Conservation (phyloP, 2,329 filamentous ascomycete genomes). For the Calonectria hongkongensis region DNA sequence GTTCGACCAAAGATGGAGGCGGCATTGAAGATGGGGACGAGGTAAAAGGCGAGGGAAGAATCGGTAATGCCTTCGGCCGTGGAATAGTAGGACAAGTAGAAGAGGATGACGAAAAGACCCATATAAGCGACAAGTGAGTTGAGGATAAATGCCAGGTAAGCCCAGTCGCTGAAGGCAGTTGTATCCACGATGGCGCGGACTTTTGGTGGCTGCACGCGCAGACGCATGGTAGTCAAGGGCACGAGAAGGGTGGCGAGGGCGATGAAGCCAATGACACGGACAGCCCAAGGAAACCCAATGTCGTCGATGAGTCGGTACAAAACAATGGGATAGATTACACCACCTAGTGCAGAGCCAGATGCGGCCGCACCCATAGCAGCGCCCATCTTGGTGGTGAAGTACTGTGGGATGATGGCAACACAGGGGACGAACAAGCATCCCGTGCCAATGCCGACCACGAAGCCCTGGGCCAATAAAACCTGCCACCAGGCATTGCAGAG, state of each 20-base stretch:
- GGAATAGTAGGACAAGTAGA: slow-evolving; percentile 7
- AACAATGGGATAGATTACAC: slow-evolving; percentile 13
- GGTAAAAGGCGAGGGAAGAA: neutral
- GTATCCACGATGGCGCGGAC: neutral
- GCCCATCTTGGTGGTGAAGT: slow-evolving; percentile 55
- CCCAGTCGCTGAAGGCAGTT: neutral
- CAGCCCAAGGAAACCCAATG: slow-evolving; percentile 7
- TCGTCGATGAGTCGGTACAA: slow-evolving; percentile 15
- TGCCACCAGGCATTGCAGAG: slow-evolving; percentile 66
- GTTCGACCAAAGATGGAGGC: slow-evolving; percentile 2
- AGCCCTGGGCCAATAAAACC: slow-evolving; percentile 65
- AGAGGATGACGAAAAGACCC: slow-evolving; percentile 14
- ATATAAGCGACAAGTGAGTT: slow-evolving; percentile 7
- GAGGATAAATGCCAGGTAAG: neutral
- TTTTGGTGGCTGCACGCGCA: neutral
- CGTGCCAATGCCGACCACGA: slow-evolving; percentile 66
- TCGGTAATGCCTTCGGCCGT: neutral
- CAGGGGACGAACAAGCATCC: slow-evolving; percentile 64
- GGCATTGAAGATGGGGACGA: slow-evolving; percentile 16
- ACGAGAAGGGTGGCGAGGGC: neutral
- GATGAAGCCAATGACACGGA: slow-evolving; percentile 15
- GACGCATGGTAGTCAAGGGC: slow-evolving; percentile 5
- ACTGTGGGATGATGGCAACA: slow-evolving; percentile 58
- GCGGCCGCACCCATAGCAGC: slow-evolving; percentile 48
- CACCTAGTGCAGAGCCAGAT: slow-evolving; percentile 3